These are phyloP conservation scores for Kwoniella heveanensis DNA, from an alignment of 768 basidiomycete genomes.

Conservation along the genomic window DNA sequence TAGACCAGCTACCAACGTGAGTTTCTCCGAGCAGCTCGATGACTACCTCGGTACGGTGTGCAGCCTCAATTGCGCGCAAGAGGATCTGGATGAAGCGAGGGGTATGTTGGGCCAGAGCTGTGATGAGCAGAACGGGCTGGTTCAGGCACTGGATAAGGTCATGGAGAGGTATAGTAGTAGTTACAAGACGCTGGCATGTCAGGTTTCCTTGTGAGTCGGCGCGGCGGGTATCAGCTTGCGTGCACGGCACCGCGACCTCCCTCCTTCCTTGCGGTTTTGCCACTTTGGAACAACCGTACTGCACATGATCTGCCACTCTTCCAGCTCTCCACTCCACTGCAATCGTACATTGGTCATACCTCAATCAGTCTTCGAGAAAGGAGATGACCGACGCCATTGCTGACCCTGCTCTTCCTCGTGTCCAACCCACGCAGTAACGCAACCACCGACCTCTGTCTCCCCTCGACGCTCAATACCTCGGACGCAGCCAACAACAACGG, in stretches of 20 bases:
- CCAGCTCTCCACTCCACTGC: too few relatives aligned
- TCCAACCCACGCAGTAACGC: too few relatives aligned
- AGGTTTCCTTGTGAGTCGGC: conserved; percentile 46
- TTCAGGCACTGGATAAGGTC: conserved; percentile 36
- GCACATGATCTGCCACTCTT: too few relatives aligned
- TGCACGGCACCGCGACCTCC: too few relatives aligned
- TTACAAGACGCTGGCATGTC: conserved; percentile 50
- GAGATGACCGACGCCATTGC: too few relatives aligned
- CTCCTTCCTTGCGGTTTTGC: too few relatives aligned
- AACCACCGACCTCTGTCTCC: conserved; percentile 43
- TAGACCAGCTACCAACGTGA: conserved; percentile 19
- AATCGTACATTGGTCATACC: too few relatives aligned
- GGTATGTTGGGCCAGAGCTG: conserved; percentile 34
- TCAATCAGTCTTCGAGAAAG: too few relatives aligned
- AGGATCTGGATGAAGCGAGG: conserved; percentile 34
- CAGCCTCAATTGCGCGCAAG: conserved; percentile 28
- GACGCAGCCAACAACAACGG: conserved; percentile 36
- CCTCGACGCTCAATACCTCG: conserved; percentile 34
- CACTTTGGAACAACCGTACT: too few relatives aligned
- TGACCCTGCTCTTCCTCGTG: too few relatives aligned
- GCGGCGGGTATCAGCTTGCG: too few relatives aligned
- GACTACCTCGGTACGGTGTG: conserved; percentile 44
- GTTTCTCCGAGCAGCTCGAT: conserved; percentile 44
- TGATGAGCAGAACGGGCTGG: conserved; percentile 26
- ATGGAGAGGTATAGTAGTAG: conserved; percentile 43